phyloP scores from a whole-genome alignment of 495 filamentous ascomycete genomes.

The Penicillium argentinense region DNA sequence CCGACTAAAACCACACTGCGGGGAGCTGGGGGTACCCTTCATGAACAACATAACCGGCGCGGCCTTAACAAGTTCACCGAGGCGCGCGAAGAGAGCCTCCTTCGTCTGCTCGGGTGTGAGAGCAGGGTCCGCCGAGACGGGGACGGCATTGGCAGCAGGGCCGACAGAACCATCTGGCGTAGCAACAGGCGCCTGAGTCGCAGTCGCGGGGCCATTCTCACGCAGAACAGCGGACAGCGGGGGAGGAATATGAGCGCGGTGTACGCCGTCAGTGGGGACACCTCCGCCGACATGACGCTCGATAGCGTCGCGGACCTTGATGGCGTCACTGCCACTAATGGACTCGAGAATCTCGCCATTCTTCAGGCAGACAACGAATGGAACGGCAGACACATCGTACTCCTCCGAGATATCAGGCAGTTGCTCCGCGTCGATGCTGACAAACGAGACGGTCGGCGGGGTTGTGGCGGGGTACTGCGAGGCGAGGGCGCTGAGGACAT shows the following conservation, averaged over 20 bases:
- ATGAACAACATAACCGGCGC: conserved; percentile 96
- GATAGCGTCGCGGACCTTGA: conserved; percentile 76
- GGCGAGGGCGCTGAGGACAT: conserved; percentile 81
- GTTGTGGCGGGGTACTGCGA: conserved; percentile 69
- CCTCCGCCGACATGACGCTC: conserved; percentile 66
- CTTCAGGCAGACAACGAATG: conserved; percentile 80
- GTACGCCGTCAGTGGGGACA: conserved; percentile 20
- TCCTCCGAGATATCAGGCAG: conserved; percentile 81
- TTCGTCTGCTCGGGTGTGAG: conserved; percentile 58
- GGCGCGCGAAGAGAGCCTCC: conserved; percentile 75
- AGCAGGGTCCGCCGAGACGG: conserved; percentile 27
- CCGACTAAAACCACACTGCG: conserved; percentile 93
- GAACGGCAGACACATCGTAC: conserved; percentile 92
- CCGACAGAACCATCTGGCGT: conserved; percentile 47
- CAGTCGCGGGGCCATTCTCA: conserved; percentile 37
- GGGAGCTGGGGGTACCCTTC: conserved; percentile 78
- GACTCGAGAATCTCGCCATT: conserved; percentile 70
- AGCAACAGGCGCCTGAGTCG: conserved; percentile 42
- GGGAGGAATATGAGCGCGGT: conserved; percentile 51
- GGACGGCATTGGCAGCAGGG: conserved; percentile 26
- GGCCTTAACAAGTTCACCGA: conserved; percentile 82
- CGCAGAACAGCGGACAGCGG: conserved; percentile 46
- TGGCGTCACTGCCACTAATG: conserved; percentile 83
- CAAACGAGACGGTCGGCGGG: conserved; percentile 72
- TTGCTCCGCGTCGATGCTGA: conserved; percentile 86